Conservation (phyloP, 495 filamentous ascomycete genomes). For the Oidiodendron maius region DNA sequence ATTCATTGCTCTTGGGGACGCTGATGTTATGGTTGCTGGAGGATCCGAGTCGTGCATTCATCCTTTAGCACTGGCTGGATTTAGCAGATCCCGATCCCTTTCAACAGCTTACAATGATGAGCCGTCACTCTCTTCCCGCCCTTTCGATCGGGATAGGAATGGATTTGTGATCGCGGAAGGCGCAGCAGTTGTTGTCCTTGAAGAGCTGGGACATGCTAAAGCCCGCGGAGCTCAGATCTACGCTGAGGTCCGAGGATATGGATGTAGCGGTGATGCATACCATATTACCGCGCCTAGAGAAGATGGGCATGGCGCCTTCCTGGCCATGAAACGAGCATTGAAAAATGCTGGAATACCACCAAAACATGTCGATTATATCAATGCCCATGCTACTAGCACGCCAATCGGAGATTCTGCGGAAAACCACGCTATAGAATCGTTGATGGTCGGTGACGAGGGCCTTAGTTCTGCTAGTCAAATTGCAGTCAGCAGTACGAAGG, state of each 20-base stretch:
- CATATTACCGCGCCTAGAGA: constrained; percentile 87
- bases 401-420: constrained; percentile 81
- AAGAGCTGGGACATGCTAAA: constrained; percentile 86
- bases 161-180: constrained; percentile 96
- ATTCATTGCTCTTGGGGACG: constrained; percentile 85
- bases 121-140: constrained; percentile 70
- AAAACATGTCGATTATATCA: constrained; percentile 77
- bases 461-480: constrained; percentile 55
- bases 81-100: constrained; percentile 79
- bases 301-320: constrained; percentile 71
- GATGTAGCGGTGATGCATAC: constrained; percentile 78
- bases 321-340: constrained; percentile 82
- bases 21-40: constrained; percentile 90
- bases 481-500: constrained; percentile 89
- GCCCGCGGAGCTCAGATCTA: constrained; percentile 75
- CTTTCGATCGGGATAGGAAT: constrained; percentile 74
- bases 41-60: constrained; percentile 95
- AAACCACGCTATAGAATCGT: constrained; percentile 69
- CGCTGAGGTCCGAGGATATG: constrained; percentile 86
- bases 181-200: constrained; percentile 78
- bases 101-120: constrained; percentile 72
- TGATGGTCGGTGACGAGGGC: constrained; percentile 72
- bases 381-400: constrained; percentile 92
- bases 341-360: constrained; percentile 66
- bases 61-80: constrained; percentile 86